A percentile compares a stretch with the other conserved stretches of the same genome.
These are phyloP conservation scores for Kockovaella imperatae DNA, from an alignment of 768 basidiomycete species.

Conservation along the genomic window DNA sequence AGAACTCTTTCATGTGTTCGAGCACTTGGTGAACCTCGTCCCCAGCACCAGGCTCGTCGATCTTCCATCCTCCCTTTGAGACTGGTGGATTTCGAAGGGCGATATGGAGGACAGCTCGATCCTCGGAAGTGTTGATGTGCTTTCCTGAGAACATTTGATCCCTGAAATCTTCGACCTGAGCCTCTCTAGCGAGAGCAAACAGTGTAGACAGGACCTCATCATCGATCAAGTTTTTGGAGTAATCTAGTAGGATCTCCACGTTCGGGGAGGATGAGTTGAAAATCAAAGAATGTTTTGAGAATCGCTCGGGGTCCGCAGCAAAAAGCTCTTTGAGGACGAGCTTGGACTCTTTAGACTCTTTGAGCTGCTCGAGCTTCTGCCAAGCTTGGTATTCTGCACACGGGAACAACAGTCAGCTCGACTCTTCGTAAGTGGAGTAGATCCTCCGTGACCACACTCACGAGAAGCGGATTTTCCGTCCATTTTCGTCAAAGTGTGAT, in stretches of 20 bases:
- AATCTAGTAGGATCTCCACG: conserved; percentile 83
- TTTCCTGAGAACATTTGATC: conserved; percentile 92
- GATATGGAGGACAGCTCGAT: conserved; percentile 90
- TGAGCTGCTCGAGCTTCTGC: conserved; percentile 80
- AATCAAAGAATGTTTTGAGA: conserved; percentile 52
- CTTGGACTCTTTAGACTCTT: conserved; percentile 61
- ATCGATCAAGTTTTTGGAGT: conserved; percentile 93
- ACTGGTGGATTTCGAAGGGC: conserved; percentile 66
- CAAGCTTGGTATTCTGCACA: conserved; percentile 72
- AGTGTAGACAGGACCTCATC: conserved; percentile 71
- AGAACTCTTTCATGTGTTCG: conserved; percentile 84
- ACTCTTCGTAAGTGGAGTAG: background rate
- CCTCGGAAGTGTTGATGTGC: conserved; percentile 98
- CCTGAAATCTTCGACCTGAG: conserved; percentile 70
- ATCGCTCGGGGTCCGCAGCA: conserved; percentile 74
- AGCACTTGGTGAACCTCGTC: conserved; percentile 76
- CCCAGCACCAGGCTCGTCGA: conserved; percentile 64
- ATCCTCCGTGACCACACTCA: conserved; percentile 22
- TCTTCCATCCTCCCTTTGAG: conserved; percentile 60
- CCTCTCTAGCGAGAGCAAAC: conserved; percentile 73
- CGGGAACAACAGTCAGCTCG: background rate
- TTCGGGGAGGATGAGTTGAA: conserved; percentile 69
- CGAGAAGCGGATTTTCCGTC: conserved; percentile 37
- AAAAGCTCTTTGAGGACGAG: conserved; percentile 91
- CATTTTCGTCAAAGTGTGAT: conserved; percentile 20